Percentiles rank a stretch among this genome's conserved stretches.
Conservation (phyloP, 345 rosid species). For the Euclidium syriacum region DNA sequence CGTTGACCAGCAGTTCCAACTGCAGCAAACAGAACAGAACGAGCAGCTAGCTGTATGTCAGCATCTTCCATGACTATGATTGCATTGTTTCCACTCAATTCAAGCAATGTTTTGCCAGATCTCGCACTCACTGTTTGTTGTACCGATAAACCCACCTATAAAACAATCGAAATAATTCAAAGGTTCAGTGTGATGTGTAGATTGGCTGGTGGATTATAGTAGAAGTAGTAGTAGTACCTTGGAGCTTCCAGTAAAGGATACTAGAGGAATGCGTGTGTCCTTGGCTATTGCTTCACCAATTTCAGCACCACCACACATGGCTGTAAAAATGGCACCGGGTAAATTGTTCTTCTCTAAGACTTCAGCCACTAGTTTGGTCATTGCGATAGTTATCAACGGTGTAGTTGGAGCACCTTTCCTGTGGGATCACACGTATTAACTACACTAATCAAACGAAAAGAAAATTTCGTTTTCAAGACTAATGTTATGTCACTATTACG, state of each 20-base stretch:
- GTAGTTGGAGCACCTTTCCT: slow-evolving; percentile 99
- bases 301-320: slow-evolving; percentile 92
- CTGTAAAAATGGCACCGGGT: slow-evolving; percentile 88
- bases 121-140: slow-evolving; percentile 80
- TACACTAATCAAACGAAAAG: background rate
- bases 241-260: slow-evolving; percentile 94
- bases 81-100: slow-evolving; percentile 94
- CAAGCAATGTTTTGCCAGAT: slow-evolving; percentile 89
- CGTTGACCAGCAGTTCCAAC: slow-evolving; percentile 99
- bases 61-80: slow-evolving; percentile 95
- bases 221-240: slow-evolving; percentile 52
- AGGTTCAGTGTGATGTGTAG: background rate
- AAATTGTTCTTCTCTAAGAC: slow-evolving; percentile 86
- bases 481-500: background rate
- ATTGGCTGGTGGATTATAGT: background rate
- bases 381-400: slow-evolving; percentile 89
- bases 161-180: slow-evolving; percentile 4
- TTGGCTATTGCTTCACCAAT: slow-evolving; percentile 91
- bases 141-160: slow-evolving; percentile 76
- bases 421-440: background rate
- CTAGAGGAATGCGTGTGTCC: slow-evolving; percentile 72
- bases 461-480: background rate
- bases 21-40: slow-evolving; percentile 88
- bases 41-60: slow-evolving; percentile 73
- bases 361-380: slow-evolving; percentile 75